Evolutionary conservation across 352 stramenopile genomes (phyloP), one percentile per base, ranked within the genome.

Genomic region (Pythium chondricola): DNA sequence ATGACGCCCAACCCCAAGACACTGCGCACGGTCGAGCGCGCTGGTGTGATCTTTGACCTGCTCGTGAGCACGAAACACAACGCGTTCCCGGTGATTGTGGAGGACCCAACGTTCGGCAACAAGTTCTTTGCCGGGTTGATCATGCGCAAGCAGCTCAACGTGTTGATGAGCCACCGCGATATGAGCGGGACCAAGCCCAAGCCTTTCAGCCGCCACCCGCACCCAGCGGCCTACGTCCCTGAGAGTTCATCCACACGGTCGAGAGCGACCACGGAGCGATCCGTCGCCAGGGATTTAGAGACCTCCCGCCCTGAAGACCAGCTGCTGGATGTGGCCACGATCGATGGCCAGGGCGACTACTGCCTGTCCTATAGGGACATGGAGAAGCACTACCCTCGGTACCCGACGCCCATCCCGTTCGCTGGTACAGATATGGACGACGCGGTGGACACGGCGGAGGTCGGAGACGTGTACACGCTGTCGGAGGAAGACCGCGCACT

Each of bases 1-100:
- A 98, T 98, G 94, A 97, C 74, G 8, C 83, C 88, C 4, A 85
- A 97, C 55, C 87, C 95, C 0, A 97, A 97, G 70, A 96, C 74
- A 16, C 58, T 98, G 10, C 88, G 87, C n/a, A 96, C 89, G 0
- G 88, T 98, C 8, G 93, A 97, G 58, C 78, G 86, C 6, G 69
- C 67, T n/a, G 67, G 67, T 56, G 83, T 97, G n/a, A 94, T 98
- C 18, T 98, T 97, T 53, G 93, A 98, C 48, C 38, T 93, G 30
- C 69, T 95, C n/a, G 62, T 83, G 37, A 82, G 70, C 31, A 93
- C 78, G 4, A 83, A 79, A 37, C 83, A 95, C 71, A 91, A 95
- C 29, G 85, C 75, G 4, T 95, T 94, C 40, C 85, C 85, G 9
- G 85, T 95, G 16, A 87, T 91, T 39, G 82, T 91, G 8, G 79